phyloP scores from a whole-genome alignment of 805 yeast genomes.

The Ascoidea rubescens region DNA sequence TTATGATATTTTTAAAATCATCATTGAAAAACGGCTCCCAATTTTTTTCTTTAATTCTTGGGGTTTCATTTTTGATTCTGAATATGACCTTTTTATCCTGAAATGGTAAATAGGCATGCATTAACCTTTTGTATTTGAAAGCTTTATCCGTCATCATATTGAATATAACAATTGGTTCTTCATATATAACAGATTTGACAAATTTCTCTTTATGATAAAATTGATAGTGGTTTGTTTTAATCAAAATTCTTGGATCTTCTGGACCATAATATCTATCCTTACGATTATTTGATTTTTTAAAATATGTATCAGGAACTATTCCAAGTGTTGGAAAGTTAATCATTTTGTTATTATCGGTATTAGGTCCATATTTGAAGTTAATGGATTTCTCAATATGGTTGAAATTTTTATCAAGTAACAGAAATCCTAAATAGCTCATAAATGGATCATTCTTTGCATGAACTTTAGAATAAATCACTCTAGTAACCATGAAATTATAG shows the following conservation, averaged over 20 bases:
- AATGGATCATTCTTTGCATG: slow-evolving; percentile 17
- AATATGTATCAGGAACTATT: background rate
- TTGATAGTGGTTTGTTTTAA: slow-evolving; percentile 12
- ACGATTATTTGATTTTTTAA: background rate
- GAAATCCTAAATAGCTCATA: slow-evolving; percentile 16
- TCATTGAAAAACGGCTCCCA: slow-evolving; percentile 8
- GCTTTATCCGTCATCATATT: slow-evolving; percentile 14
- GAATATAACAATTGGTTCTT: slow-evolving; percentile 26
- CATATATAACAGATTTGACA: slow-evolving; percentile 19
- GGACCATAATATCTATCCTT: slow-evolving; percentile 11
- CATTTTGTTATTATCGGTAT: slow-evolving; percentile 11
- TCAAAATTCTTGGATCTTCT: slow-evolving; percentile 18
- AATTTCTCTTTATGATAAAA: slow-evolving; percentile 24
- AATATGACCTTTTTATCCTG: slow-evolving; percentile 1
- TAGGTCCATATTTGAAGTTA: slow-evolving; percentile 15
- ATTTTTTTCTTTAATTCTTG: slow-evolving; percentile 1
- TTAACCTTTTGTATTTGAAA: background rate
- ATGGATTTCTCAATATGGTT: slow-evolving; percentile 1
- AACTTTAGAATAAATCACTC: slow-evolving; percentile 18
- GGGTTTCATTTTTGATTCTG: background rate
- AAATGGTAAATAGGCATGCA: slow-evolving; percentile 1
- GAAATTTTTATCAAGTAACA: slow-evolving; percentile 12
- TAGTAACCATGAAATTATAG: slow-evolving; percentile 21
- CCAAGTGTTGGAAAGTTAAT: slow-evolving; percentile 8
- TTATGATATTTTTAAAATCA: background rate